Evolutionary conservation across 306 rosid genomes (phyloP).

Genomic region (Mimosa pudica): DNA sequence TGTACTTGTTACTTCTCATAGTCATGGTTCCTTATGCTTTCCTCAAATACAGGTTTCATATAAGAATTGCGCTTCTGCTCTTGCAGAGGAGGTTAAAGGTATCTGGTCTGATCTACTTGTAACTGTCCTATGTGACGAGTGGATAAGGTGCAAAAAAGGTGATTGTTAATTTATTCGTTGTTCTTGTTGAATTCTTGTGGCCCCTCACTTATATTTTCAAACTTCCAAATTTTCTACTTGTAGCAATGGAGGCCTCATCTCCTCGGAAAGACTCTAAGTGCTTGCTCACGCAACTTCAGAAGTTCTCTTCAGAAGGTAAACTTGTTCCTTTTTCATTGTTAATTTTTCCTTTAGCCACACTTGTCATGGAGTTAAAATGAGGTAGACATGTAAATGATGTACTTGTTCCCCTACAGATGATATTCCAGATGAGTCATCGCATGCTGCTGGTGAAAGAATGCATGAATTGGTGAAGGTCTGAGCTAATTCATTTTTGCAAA

Average conservation of each 20-base stretch:
- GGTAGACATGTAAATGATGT: slow-evolving; percentile 22
- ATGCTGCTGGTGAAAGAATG: slow-evolving; percentile 83
- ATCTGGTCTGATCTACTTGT: slow-evolving; percentile 80
- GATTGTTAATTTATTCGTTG: slow-evolving; percentile 33
- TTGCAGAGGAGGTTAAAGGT: slow-evolving; percentile 74
- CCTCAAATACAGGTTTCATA: slow-evolving; percentile 64
- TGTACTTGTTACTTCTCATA: slow-evolving; percentile 16
- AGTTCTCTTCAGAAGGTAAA: slow-evolving; percentile 57
- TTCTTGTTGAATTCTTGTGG: slow-evolving; percentile 31
- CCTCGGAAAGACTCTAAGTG: slow-evolving; percentile 73
- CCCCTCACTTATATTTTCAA: slow-evolving; percentile 32
- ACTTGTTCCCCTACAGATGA: slow-evolving; percentile 47
- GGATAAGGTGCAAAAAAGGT: slow-evolving; percentile 96
- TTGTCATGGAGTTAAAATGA: slow-evolving; percentile 18
- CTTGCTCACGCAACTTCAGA: slow-evolving; percentile 58
- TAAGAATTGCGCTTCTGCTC: slow-evolving; percentile 58
- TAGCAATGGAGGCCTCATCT: slow-evolving; percentile 87
- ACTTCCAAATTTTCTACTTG: slow-evolving; percentile 41
- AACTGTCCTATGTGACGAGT: slow-evolving; percentile 70
- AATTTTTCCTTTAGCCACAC: slow-evolving; percentile 27
- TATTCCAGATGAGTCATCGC: slow-evolving; percentile 65
- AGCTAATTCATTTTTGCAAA: slow-evolving; percentile 29
- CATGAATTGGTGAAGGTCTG: slow-evolving; percentile 84
- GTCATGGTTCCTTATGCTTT: slow-evolving; percentile 25
- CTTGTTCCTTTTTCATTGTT: slow-evolving; percentile 31